Conservation (phyloP, 306 rosid genomes). For the Quillaja saponaria region DNA sequence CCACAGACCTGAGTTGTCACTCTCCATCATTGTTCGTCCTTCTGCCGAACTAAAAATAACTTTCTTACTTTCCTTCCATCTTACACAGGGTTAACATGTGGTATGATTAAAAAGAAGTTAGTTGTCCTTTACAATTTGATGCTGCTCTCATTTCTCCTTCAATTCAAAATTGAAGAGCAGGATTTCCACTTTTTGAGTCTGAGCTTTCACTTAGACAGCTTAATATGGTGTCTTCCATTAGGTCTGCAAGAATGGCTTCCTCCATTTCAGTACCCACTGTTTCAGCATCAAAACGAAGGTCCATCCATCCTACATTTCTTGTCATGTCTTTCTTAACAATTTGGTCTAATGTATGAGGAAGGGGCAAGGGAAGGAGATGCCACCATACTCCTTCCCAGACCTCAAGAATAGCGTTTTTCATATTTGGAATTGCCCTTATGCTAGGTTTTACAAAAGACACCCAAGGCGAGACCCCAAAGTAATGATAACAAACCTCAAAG, state of each 20-base stretch:
- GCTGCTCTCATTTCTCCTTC: slow-evolving; percentile 31
- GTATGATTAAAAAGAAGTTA: slow-evolving; percentile 29
- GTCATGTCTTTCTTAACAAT: slow-evolving; percentile 77
- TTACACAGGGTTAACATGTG: slow-evolving; percentile 21
- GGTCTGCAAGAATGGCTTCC: slow-evolving; percentile 73
- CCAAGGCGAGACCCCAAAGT: slow-evolving; percentile 58
- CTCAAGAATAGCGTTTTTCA: slow-evolving; percentile 45
- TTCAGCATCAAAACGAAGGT: slow-evolving; percentile 66
- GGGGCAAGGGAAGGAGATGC: slow-evolving; percentile 70
- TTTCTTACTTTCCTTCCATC: slow-evolving; percentile 17
- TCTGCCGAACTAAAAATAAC: slow-evolving; percentile 5
- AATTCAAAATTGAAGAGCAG: slow-evolving; percentile 30
- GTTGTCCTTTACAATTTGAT: slow-evolving; percentile 34
- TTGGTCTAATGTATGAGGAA: slow-evolving; percentile 76
- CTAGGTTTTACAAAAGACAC: slow-evolving; percentile 51
- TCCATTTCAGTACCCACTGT: slow-evolving; percentile 61
- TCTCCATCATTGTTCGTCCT: no score
- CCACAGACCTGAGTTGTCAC: slow-evolving; percentile 20
- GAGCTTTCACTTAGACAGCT: slow-evolving; percentile 41
- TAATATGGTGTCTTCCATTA: slow-evolving; percentile 67
- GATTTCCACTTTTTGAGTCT: slow-evolving; percentile 29
- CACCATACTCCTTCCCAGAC: slow-evolving; percentile 71
- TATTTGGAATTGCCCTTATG: slow-evolving; percentile 46
- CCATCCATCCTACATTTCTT: slow-evolving; percentile 71
- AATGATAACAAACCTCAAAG: slow-evolving; percentile 54